Base-by-base conservation (phyloP, 208 protist genomes). In the Strigomonas culicis region DNA sequence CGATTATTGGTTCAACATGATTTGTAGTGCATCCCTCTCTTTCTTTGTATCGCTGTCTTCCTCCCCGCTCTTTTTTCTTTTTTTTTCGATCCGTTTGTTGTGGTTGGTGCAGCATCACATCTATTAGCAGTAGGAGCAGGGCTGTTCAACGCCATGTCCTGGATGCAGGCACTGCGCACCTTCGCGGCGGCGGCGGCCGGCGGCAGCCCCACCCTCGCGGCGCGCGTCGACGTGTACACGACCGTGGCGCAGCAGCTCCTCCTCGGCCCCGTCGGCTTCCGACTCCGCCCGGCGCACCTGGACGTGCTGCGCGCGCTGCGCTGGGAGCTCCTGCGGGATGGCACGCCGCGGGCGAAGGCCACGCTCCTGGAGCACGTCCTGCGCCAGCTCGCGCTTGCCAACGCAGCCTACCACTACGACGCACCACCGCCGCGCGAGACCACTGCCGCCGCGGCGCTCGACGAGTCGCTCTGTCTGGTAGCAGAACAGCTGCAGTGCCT, bases 181-280 rank as follows among this genome's bases (percentile, higher is more conserved):
- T 41, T 41, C 13, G 13, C 36, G 36, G 36, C 36, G 13, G 36
- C 36, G 36, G 36, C 36, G 13, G 36, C 36, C 8, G 13, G 8
- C 6, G 36, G 8, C 8, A 13, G 8, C 8, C 8, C 36, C 8
- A 41, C 36, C 8, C 13, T 41, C 8, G 8, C 36, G 6, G 36
- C 6, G 36, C 36, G 36, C 8, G 8, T 6, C 8, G 8, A 13
- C 8, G 8, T 41, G 8, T 41, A 17, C 36, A 13, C 6, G 4
- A 58, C 13, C 8, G 52, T 58, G 15, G 22, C 52, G 28, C 15
- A 39, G 19, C 7, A 27, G 15, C 30, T 36, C 17, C 17, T 58
- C 27, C 32, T 58, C 19, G 52, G 52, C 10, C 52, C 52, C 11
- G 24, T n/a, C 19, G 30, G 30, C 52, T 58, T 39, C 52, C 52